Conservation (phyloP, 2,329 filamentous ascomycete species). For the Pestalotiopsis sp. region DNA sequence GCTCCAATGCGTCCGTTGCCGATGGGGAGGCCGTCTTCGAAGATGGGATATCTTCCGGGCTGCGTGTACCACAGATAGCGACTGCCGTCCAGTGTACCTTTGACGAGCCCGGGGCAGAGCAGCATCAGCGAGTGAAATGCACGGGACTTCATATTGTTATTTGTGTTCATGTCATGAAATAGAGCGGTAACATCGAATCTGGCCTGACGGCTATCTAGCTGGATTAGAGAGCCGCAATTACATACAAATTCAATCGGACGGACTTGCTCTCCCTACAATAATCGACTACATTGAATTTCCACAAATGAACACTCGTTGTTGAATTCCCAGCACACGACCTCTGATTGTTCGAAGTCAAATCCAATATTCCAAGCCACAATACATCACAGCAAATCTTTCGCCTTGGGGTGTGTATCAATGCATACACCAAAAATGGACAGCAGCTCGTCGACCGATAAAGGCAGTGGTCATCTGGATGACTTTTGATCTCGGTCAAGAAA, state of each 20-base stretch:
- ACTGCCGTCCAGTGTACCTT: not conserved
- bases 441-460: too few relatives aligned
- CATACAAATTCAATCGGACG: not conserved
- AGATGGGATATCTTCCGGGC: not conserved
- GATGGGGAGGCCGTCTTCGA: slow-evolving; percentile 38
- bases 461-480: too few relatives aligned
- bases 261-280: too few relatives aligned
- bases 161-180: not conserved
- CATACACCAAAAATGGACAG: too few relatives aligned
- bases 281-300: not conserved
- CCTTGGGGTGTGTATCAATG: too few relatives aligned
- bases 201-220: not conserved
- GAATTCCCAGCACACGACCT: not conserved
- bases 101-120: not conserved
- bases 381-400: not conserved
- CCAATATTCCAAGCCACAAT: not conserved
- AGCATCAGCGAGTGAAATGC: not conserved
- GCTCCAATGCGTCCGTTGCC: slow-evolving; percentile 47
- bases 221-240: not conserved
- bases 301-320: not conserved
- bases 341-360: not conserved
- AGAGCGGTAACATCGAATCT: not conserved
- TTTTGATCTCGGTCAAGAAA: too few relatives aligned
- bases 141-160: not conserved
- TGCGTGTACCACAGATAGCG: not conserved